Base-by-base conservation (phyloP, 2,329 filamentous ascomycete genomes). In the Metarhizium album region DNA sequence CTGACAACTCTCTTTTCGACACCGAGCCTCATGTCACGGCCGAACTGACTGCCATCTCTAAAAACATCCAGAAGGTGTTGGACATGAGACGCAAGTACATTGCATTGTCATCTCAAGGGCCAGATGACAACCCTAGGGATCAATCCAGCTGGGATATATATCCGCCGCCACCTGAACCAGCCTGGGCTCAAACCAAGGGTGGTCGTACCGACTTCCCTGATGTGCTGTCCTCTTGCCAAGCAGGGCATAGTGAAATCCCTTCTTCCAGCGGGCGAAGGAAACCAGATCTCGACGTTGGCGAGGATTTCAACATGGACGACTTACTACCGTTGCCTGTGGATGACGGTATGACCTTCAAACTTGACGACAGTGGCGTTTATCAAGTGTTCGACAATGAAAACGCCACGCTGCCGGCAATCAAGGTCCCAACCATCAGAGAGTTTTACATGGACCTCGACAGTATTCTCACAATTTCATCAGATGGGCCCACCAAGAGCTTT, bases 401-500 rank as follows among this genome's bases (percentile, higher is more conserved):
- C 35, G 75, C 83, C 48, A 72, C 79, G 18, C 75, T 76, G 18
- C 90, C 91, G 0, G 80, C 90, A 16, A 78, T 95, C 47, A 75
- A 82, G 45, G 87, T 97, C n/a, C 93, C 93, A 1, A 95, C 88
- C 4, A 81, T 97, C 60, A 82, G 90, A 60, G 91, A 98, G 61
- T 98, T 90, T 62, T 98, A 97, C 67, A 87, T 95, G 74, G 91
- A 96, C 63, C 73, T 98, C 24, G 93, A 98, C 63, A 76, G 83
- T 22, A 84, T 97, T 52, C 75, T 95, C 48, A 83, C 85, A 52
- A 82, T 94, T n/a, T 95, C 90, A 0, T 95, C 90, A 0, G 91
- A 98, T 37, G 93, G 93, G 0, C 93, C 93, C 0, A 91, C 85
- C 67, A 98, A 98, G 70, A 96, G 90, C 62, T 97, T 97, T 67